A percentile compares a stretch with the other conserved stretches of the same genome.
Conservation (phyloP, 2,329 filamentous ascomycete genomes). For the Cercospora berteroae region DNA sequence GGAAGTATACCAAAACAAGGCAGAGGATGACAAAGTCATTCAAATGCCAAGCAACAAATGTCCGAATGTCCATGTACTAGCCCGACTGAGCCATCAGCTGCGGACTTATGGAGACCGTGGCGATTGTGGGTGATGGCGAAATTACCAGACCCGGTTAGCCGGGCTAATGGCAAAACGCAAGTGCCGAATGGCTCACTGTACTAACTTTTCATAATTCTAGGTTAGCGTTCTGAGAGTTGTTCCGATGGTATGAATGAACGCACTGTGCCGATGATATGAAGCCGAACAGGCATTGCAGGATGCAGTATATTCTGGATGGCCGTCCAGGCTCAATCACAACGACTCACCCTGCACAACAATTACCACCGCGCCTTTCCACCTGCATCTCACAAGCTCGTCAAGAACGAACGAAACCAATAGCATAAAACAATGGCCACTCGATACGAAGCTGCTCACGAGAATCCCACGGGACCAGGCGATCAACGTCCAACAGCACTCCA, state of each 20-base stretch:
- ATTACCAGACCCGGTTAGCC: neutral
- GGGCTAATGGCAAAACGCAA: neutral
- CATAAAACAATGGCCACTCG: neutral
- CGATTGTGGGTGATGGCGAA: neutral
- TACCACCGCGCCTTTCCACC: neutral
- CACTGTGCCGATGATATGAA: neutral
- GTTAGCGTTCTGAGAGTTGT: neutral
- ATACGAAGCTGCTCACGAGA: neutral
- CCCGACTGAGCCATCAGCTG: neutral
- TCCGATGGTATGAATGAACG: neutral
- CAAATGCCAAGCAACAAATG: neutral
- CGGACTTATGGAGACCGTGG: neutral
- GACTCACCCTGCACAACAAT: neutral
- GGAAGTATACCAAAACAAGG: neutral
- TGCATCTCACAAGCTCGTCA: neutral
- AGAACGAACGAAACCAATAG: too few relatives aligned
- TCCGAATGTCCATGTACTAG: neutral
- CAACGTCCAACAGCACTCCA: conserved; percentile 12
- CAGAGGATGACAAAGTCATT: neutral
- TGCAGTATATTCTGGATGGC: neutral
- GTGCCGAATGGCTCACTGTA: neutral
- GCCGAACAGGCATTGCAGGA: neutral
- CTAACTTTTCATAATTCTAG: neutral
- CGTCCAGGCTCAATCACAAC: neutral
- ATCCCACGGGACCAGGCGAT: neutral